These are phyloP conservation scores for Collariella sp. DNA, from an alignment of 495 filamentous ascomycete genomes.

Conservation along the genomic window DNA sequence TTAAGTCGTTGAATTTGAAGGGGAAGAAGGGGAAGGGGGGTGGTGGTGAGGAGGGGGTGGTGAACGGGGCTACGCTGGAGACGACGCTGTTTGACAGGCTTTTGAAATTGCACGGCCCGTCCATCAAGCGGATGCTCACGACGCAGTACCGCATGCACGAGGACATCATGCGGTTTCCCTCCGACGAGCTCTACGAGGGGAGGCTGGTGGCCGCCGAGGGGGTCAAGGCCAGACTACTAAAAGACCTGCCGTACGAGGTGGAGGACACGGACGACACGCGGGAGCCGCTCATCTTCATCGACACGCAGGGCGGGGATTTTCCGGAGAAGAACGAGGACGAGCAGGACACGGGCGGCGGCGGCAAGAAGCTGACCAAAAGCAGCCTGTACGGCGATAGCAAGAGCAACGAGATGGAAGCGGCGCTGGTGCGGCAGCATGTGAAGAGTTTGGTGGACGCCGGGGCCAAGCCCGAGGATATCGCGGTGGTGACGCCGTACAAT, in stretches of 20 bases:
- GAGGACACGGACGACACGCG: slow-evolving; percentile 76
- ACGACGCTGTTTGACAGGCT: slow-evolving; percentile 87
- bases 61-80: slow-evolving; percentile 56
- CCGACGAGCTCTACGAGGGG: slow-evolving; percentile 74
- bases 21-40: slow-evolving; percentile 19
- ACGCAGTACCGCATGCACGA: slow-evolving; percentile 99
- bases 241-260: slow-evolving; percentile 70
- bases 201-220: slow-evolving; percentile 68
- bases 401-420: slow-evolving; percentile 86
- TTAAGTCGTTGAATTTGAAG: slow-evolving; percentile 69
- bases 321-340: slow-evolving; percentile 39
- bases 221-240: slow-evolving; percentile 67
- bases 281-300: slow-evolving; percentile 85
- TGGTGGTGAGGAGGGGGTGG: slow-evolving; percentile 18
- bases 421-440: slow-evolving; percentile 70
- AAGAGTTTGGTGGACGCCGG: slow-evolving; percentile 66
- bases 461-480: slow-evolving; percentile 71
- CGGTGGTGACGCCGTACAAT: slow-evolving; percentile 93
- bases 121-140: slow-evolving; percentile 90
- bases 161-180: slow-evolving; percentile 90
- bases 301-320: slow-evolving; percentile 92
- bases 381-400: slow-evolving; percentile 72
- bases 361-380: slow-evolving; percentile 26
- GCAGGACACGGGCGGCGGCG: not conserved
- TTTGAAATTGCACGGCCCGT: slow-evolving; percentile 67